Evolutionary conservation across 164 flowering plant species (phyloP), one percentile per base, ranked within the genome.

Genomic region (Vitis labrusca): DNA sequence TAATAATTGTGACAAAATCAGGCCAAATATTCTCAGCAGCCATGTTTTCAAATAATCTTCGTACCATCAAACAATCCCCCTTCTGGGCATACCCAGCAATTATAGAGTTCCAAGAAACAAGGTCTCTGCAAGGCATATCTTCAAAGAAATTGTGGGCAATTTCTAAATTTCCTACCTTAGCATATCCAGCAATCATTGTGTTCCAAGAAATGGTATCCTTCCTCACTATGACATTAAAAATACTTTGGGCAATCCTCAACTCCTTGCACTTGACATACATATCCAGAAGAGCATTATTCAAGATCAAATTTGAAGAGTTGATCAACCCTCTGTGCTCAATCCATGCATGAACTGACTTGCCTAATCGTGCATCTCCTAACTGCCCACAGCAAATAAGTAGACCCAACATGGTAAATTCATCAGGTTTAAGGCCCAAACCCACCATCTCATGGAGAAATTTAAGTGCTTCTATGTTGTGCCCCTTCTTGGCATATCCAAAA

Each of bases 271-370:
- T 85, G 27, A 77, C 84, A 61, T 87, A 87, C 86, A 85, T 82
- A 76, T 85, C 88, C 52, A 87, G n/a, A 73, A 87, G 82, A 61
- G 91, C 84, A 77, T 87, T 85, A 64, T 50, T 61, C 68, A 87
- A 63, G 53, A 80, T 76, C 74, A 76, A 56, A 73, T 84, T 83
- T 15, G 64, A 50, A 64, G 69, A 73, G 23, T 29, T 52, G 14
- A 19, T 27, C 27, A 12, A 55, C 17, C 61, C 68, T 72, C 72
- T 73, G 70, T 81, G 72, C 30, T 67, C 77, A 32, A 84, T 79
- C 85, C 84, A 82, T 47, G 79, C 84, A 76, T 87, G 91, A 77
- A 85, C 71, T 58, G 85, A 80, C 63, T 80, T 84, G 55, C 88
- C 91, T 14, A 62, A 49, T 44, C 27, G 71, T 50, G 65, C 27